A percentile compares a stretch with the other conserved stretches of the same genome.
Evolutionary conservation across 192 early-diverging fungal genomes (phyloP).

Genomic region (Linnemannia exigua): DNA sequence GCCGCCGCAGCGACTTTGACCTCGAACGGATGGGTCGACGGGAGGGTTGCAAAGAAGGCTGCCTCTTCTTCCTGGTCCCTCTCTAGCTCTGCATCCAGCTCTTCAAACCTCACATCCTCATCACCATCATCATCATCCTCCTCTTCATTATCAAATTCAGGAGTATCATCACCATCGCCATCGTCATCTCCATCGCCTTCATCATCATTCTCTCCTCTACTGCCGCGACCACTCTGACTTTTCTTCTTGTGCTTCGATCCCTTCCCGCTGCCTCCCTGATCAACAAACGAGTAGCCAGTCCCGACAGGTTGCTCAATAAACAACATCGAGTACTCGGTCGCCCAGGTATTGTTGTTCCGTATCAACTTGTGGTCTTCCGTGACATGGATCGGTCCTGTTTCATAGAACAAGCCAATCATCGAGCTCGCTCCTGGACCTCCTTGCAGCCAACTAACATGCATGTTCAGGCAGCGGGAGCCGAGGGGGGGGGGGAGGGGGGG

Average conservation of each 20-base stretch:
- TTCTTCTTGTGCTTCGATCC: constrained; percentile 30
- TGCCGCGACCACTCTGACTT: neutral
- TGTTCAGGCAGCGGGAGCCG: neutral
- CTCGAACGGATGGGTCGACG: neutral
- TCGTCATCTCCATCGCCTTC: neutral
- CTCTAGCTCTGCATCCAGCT: constrained; percentile 2
- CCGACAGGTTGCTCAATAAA: constrained; percentile 86
- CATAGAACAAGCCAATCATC: constrained; percentile 78
- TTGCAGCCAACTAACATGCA: constrained; percentile 69
- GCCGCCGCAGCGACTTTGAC: neutral
- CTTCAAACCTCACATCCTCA: constrained; percentile 48
- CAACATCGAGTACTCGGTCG: constrained; percentile 74
- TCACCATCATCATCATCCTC: constrained; percentile 30
- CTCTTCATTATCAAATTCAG: neutral
- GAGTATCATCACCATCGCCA: neutral
- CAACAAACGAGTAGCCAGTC: constrained; percentile 60
- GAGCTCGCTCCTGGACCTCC: constrained; percentile 82
- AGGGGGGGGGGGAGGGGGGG: too few species aligned
- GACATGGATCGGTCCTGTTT: constrained; percentile 74
- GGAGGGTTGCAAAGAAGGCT: constrained; percentile 1
- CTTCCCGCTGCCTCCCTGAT: constrained; percentile 28
- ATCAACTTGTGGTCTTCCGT: constrained; percentile 63
- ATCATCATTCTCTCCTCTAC: neutral
- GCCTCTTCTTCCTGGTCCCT: constrained; percentile 3
- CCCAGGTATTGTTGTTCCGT: constrained; percentile 72